phyloP scores from a whole-genome alignment of 805 yeast genomes.

The Yamadazyma takamatsuzukensis region DNA sequence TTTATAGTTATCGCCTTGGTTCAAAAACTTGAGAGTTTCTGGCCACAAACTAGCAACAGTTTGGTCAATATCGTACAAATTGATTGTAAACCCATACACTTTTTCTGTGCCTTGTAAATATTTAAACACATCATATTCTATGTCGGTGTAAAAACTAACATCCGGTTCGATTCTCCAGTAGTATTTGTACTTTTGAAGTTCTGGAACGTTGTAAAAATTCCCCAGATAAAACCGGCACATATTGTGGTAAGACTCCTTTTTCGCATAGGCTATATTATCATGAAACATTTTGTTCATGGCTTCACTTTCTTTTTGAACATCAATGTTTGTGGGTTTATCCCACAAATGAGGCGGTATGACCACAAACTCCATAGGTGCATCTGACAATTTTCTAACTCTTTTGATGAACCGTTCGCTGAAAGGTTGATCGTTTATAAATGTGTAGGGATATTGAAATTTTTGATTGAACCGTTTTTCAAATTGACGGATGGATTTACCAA shows the following conservation, averaged over 20 bases:
- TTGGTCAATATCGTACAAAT: constrained; percentile 66
- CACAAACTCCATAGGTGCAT: constrained; percentile 34
- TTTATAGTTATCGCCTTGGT: constrained; percentile 54
- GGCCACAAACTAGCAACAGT: constrained; percentile 67
- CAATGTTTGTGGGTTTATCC: constrained; percentile 59
- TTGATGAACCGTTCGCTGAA: constrained; percentile 57
- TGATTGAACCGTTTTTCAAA: constrained; percentile 64
- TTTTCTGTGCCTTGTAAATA: constrained; percentile 66
- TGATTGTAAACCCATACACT: constrained; percentile 70
- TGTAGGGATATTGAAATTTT: constrained; percentile 77
- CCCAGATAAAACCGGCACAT: constrained; percentile 82
- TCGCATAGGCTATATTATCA: constrained; percentile 58
- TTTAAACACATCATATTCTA: constrained; percentile 74
- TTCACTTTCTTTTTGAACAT: constrained; percentile 36
- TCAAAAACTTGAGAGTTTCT: constrained; percentile 57
- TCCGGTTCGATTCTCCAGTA: constrained; percentile 83
- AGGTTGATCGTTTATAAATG: constrained; percentile 68
- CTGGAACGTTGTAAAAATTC: constrained; percentile 60
- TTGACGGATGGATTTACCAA: constrained; percentile 51
- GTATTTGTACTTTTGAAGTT: constrained; percentile 57
- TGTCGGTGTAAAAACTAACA: constrained; percentile 62
- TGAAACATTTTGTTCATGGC: constrained; percentile 38
- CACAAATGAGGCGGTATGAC: constrained; percentile 45
- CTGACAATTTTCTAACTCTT: constrained; percentile 29
- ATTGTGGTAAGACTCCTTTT: constrained; percentile 63